A percentile compares a stretch with the other conserved stretches of the same genome.
Conservation (phyloP, 73 alveolate species). For the Chromera velia region DNA sequence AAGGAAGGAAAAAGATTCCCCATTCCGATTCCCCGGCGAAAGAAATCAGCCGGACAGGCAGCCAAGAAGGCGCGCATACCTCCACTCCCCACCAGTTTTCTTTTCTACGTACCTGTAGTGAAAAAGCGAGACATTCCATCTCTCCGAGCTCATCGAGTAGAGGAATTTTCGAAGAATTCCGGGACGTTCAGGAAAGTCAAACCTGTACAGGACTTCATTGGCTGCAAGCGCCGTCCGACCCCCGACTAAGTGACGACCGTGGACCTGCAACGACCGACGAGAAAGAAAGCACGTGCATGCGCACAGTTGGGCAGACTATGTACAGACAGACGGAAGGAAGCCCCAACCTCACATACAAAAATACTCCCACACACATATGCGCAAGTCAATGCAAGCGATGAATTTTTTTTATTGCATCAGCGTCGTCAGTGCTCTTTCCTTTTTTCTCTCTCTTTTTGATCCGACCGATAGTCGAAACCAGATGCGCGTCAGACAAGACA, state of each 20-base stretch:
- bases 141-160: conserved; percentile 1
- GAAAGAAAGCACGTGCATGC: too few species aligned
- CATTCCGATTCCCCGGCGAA: background rate
- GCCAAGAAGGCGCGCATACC: background rate
- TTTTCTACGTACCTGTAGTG: conserved; percentile 32
- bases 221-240: background rate
- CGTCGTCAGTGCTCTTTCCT: too few species aligned
- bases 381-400: too few species aligned
- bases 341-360: too few species aligned
- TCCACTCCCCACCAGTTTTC: background rate
- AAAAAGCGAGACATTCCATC: conserved; percentile 36
- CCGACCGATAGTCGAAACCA: too few species aligned
- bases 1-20: background rate
- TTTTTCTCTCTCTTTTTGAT: too few species aligned
- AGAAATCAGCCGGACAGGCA: background rate
- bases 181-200: conserved; percentile 42
- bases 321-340: too few species aligned
- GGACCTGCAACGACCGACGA: too few species aligned
- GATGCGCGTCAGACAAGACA: too few species aligned
- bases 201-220: conserved; percentile 30
- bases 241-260: background rate
- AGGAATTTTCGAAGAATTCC: conserved; percentile 30
- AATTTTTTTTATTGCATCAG: too few species aligned
- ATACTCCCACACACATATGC: too few species aligned
- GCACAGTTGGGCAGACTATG: too few species aligned